Evolutionary conservation across 148 eudicot genomes (phyloP), one percentile per base, ranked within the genome.

Genomic region (Rhododendron griersonianum): DNA sequence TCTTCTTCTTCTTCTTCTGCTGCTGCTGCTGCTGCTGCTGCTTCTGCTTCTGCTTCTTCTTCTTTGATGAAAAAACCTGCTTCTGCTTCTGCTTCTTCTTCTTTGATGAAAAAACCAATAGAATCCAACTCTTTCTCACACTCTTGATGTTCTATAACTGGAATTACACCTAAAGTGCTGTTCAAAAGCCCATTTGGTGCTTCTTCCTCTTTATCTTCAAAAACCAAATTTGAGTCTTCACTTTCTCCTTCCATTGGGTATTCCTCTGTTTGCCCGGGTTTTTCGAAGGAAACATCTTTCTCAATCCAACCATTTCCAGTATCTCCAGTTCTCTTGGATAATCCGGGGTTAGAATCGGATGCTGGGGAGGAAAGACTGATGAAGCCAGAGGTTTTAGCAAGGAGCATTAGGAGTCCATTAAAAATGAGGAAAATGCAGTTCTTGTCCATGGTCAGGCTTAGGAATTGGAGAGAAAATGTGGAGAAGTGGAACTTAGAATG

Each of bases 381-480:
- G 53, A 83, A 63, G 39, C 90, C 87, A 11, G 96, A 94, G 86
- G 91, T 93, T 25, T 92, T 95, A 11, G 92, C 94, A 0, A 95
- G 87, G 81, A 94, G 84, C 39, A 94, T 92, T 84, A 95, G 78
- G 78, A 95, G 91, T 23, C 98, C 98, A 87, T 95, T 95, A 85
- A 88, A 95, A 8, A 95, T 78, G 71, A 95, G 91, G 78, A 94
- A 95, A 78, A 93, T 86, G 63, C 77, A 94, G 85, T 89, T 94
- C 73, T 95, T 94, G 81, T 90, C 90, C 73, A 87, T 69, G 50
- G 82, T 86, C 44, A 82, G 67, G 80, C 87, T 61, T n/a, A 89
- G 16, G 16, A 92, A 47, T 67, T 88, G 89, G 71, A 80, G 83
- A 81, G 91, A 84, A 23, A 87, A 88, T 45, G 87, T 82, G 10